Percentiles rank a stretch among this genome's conserved stretches.
Conservation (phyloP, 306 rosid species). For the Cucumis cinereus region DNA sequence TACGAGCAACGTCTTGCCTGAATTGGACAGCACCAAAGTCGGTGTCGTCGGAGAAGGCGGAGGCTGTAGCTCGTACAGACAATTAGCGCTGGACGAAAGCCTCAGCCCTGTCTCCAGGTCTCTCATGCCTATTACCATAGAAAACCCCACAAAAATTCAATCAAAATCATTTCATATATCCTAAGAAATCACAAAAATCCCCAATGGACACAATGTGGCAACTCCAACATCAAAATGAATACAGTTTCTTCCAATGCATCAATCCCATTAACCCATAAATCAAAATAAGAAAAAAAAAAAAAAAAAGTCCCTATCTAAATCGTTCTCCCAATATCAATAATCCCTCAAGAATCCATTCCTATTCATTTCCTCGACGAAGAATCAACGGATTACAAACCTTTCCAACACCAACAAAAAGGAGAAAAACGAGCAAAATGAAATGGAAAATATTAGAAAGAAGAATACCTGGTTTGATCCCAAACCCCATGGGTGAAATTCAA, state of each 20-base stretch:
- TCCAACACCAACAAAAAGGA: background rate
- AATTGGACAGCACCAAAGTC: constrained; percentile 29
- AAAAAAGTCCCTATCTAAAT: background rate
- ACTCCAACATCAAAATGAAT: background rate
- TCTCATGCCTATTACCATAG: constrained; percentile 14
- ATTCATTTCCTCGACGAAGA: background rate
- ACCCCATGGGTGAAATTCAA: background rate
- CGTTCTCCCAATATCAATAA: background rate
- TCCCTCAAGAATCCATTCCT: background rate
- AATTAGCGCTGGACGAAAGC: constrained; percentile 1
- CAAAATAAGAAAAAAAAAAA: background rate
- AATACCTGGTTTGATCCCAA: constrained; percentile 2
- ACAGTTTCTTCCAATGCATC: background rate
- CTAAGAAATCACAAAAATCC: background rate
- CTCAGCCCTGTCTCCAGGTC: constrained; percentile 23
- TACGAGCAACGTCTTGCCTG: constrained; percentile 34
- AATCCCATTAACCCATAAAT: background rate
- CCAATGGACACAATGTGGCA: background rate
- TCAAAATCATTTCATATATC: background rate
- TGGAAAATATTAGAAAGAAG: background rate
- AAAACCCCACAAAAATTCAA: background rate
- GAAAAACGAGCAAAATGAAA: background rate
- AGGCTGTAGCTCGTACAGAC: constrained; percentile 33
- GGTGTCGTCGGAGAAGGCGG: constrained; percentile 41
- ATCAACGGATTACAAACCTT: background rate